Evolutionary conservation across 352 stramenopile species (phyloP).

Genomic region (Thalassiosira exigua): DNA sequence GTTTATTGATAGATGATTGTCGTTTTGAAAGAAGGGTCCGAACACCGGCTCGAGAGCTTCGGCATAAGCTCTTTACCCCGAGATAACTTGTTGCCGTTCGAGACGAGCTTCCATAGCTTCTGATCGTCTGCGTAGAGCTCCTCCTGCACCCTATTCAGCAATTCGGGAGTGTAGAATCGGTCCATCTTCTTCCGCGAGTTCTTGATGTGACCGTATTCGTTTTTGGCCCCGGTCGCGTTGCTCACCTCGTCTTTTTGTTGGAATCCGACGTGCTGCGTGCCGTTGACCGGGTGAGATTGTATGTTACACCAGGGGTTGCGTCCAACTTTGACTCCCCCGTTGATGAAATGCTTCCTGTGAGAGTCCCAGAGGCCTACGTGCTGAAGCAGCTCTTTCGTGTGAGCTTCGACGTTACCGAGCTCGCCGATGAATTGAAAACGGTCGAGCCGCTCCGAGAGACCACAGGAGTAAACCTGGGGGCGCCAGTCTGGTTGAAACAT

Average conservation of each 20-base stretch:
- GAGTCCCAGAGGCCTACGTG: slow-evolving; percentile 42
- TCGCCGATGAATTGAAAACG: slow-evolving; percentile 44
- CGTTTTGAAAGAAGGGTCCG: neutral
- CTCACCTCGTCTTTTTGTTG: slow-evolving; percentile 37
- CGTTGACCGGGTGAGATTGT: neutral
- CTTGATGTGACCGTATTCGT: neutral
- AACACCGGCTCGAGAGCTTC: slow-evolving; percentile 8
- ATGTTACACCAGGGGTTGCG: neutral
- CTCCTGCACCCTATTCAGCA: slow-evolving; percentile 34
- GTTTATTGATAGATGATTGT: too few species aligned
- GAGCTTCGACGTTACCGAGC: slow-evolving; percentile 29
- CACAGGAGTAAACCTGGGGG: slow-evolving; percentile 42
- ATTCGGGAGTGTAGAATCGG: slow-evolving; percentile 33
- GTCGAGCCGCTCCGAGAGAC: slow-evolving; percentile 35
- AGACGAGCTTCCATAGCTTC: slow-evolving; percentile 30
- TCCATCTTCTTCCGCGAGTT: neutral
- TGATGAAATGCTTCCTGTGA: slow-evolving; percentile 33
- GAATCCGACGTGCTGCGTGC: slow-evolving; percentile 24
- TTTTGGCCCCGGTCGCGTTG: neutral
- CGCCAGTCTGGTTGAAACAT: slow-evolving; percentile 30
- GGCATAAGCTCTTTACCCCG: slow-evolving; percentile 3
- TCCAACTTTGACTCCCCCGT: neutral
- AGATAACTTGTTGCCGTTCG: neutral
- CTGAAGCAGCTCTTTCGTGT: slow-evolving; percentile 28
- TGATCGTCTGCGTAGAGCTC: slow-evolving; percentile 44